Percentiles rank a stretch among this genome's conserved stretches.
These are phyloP conservation scores for Pseudogymnoascus sp. DNA, from an alignment of 2,329 filamentous ascomycete genomes.

Conservation along the genomic window DNA sequence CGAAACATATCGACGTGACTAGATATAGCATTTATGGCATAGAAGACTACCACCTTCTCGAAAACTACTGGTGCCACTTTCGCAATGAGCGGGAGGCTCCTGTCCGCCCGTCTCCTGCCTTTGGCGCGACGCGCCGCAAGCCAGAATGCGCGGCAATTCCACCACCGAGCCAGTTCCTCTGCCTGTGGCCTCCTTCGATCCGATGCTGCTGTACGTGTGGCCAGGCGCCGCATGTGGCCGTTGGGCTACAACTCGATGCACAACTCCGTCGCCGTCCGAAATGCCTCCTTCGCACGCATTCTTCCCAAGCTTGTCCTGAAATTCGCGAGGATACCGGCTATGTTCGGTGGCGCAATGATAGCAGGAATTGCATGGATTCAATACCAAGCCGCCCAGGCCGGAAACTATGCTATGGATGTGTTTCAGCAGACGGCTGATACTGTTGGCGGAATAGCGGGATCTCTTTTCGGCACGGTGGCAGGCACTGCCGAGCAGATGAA, in stretches of 20 bases:
- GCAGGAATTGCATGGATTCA: conserved; percentile 87
- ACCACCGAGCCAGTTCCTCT: conserved; percentile 48
- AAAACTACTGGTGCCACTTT: conserved; percentile 13
- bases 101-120: conserved; percentile 66
- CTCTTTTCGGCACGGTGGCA: conserved; percentile 63
- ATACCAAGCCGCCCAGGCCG: conserved; percentile 84
- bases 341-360: conserved; percentile 83
- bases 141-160: conserved; percentile 52
- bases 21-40: conserved; percentile 17
- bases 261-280: conserved; percentile 61
- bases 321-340: conserved; percentile 77
- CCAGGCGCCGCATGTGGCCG: conserved; percentile 65
- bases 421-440: conserved; percentile 67
- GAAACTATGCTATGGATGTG: conserved; percentile 69
- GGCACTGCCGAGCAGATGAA: conserved; percentile 73
- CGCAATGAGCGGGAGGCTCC: conserved; percentile 44
- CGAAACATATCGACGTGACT: background rate
- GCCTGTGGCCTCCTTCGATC: conserved; percentile 63
- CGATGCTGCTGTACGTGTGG: conserved; percentile 54
- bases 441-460: conserved; percentile 60
- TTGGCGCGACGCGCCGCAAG: conserved; percentile 54
- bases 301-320: conserved; percentile 88
- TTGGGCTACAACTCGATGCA: conserved; percentile 72
- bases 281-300: conserved; percentile 57
- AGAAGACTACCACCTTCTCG: conserved; percentile 12